phyloP scores from a whole-genome alignment of 257 asterid species.

The Nicotiana attenuata region DNA sequence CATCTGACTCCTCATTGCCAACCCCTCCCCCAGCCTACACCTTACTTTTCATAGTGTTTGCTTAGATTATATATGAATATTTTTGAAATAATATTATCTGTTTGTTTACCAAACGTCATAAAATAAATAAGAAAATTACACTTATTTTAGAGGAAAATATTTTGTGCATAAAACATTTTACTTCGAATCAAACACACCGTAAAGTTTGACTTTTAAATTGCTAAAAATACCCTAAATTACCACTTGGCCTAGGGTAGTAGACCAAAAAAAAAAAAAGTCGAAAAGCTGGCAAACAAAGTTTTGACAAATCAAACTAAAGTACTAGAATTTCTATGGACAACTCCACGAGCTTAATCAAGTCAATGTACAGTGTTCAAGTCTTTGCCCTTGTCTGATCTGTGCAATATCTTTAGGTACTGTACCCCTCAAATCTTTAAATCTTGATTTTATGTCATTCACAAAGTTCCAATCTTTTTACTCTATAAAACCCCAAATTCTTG shows the following conservation, averaged over 20 bases:
- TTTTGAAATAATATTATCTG: no score
- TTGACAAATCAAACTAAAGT: neutral
- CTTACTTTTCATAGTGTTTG: no score
- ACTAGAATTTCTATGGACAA: neutral
- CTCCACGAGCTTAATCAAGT: neutral
- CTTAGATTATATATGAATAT: no score
- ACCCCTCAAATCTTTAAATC: neutral
- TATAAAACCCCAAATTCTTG: neutral
- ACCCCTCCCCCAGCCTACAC: no score
- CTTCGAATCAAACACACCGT: no score
- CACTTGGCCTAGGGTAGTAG: neutral
- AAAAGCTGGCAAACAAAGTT: neutral
- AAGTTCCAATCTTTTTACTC: neutral
- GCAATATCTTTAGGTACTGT: neutral
- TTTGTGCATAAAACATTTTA: no score
- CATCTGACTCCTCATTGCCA: no score
- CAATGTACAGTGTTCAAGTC: neutral
- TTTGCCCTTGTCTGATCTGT: constrained; percentile 1
- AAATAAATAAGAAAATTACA: no score
- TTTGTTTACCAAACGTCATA: no score
- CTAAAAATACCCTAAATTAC: neutral
- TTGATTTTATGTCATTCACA: neutral
- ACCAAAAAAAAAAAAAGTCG: neutral
- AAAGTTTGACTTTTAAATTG: neutral
- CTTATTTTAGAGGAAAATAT: no score